These are phyloP conservation scores for Cladochytrium replicatum DNA, from an alignment of 192 early-diverging fungal species.

Conservation along the genomic window DNA sequence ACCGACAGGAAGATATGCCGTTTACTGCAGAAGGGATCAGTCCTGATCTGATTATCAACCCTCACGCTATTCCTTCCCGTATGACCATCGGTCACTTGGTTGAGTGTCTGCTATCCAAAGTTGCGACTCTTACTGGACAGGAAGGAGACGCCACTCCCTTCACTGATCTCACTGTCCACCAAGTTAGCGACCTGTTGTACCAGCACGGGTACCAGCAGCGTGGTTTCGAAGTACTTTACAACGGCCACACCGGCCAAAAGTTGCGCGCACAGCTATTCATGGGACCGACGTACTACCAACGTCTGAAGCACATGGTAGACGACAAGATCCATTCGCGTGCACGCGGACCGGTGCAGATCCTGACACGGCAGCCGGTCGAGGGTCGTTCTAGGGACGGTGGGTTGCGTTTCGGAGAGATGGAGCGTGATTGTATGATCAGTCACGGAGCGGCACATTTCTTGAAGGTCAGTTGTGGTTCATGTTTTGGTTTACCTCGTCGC, in stretches of 20 bases:
- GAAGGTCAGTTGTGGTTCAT: conserved; percentile 48
- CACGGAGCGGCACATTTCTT: conserved; percentile 85
- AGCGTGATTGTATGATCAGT: conserved; percentile 95
- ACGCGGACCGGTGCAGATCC: conserved; percentile 91
- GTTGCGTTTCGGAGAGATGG: conserved; percentile 99
- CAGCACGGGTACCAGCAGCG: conserved; percentile 84
- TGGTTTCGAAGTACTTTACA: conserved; percentile 98
- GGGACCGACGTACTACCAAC: conserved; percentile 99
- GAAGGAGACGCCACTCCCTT: conserved; percentile 99
- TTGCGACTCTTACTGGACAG: conserved; percentile 69
- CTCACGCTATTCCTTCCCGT: conserved; percentile 98
- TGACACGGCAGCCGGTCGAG: conserved; percentile 97
- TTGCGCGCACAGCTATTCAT: conserved; percentile 88
- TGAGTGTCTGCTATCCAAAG: conserved; percentile 91
- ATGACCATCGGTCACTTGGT: conserved; percentile 99
- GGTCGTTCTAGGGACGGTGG: conserved; percentile 97
- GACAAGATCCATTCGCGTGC: conserved; percentile 97
- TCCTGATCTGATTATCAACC: conserved; percentile 96
- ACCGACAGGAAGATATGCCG: conserved; percentile 97
- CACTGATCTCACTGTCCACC: conserved; percentile 94
- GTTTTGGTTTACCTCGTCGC: no score
- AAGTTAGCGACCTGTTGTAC: conserved; percentile 68
- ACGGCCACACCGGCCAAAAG: conserved; percentile 95
- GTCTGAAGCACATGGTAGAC: conserved; percentile 99
- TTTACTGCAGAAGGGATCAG: conserved; percentile 89